phyloP scores from a whole-genome alignment of 2,329 filamentous ascomycete genomes.

The Botrytis deweyae region DNA sequence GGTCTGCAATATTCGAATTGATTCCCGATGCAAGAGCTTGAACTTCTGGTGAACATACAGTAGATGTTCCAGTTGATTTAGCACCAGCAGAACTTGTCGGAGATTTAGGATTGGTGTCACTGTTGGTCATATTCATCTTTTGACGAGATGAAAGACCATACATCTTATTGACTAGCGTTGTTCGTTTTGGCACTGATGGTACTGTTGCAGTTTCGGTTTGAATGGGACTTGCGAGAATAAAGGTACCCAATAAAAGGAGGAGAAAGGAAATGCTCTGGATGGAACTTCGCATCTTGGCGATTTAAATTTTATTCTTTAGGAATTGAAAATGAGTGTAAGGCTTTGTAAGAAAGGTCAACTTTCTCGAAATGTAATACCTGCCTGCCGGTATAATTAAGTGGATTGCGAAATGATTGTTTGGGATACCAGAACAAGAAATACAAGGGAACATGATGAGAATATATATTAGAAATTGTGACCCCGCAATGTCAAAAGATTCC shows the following conservation, averaged over 20 bases:
- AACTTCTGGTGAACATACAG: slow-evolving; percentile 25
- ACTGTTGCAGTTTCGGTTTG: background rate
- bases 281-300: slow-evolving; percentile 7
- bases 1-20: slow-evolving; percentile 30
- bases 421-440: background rate
- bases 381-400: background rate
- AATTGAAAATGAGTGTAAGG: background rate
- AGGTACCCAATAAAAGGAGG: background rate
- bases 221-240: slow-evolving; percentile 2
- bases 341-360: background rate
- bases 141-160: background rate
- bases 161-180: background rate
- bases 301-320: background rate
- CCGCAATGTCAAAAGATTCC: background rate
- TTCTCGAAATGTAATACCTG: background rate
- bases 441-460: background rate
- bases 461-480: background rate
- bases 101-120: background rate
- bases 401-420: background rate
- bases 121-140: background rate
- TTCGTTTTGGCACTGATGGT: background rate
- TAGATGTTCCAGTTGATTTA: slow-evolving; percentile 11
- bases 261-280: background rate
- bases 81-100: background rate
- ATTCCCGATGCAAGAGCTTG: slow-evolving; percentile 30